Evolutionary conservation across 2,329 filamentous ascomycete genomes (phyloP).

Genomic region (Ascochyta pisi): DNA sequence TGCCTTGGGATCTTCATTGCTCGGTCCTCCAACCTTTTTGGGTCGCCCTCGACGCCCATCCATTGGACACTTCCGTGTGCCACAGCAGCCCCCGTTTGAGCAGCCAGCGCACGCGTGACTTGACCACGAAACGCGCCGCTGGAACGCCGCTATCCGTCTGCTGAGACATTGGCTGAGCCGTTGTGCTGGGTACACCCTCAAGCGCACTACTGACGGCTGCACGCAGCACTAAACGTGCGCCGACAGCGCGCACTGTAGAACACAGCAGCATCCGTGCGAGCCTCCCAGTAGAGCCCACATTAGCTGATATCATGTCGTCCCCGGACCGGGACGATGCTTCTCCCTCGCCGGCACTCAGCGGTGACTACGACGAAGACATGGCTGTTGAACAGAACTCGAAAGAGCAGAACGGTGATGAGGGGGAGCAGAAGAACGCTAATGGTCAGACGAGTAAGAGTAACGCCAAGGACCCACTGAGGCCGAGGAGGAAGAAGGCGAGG

Average conservation of each 20-base stretch:
- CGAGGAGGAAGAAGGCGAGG: constrained; percentile 92
- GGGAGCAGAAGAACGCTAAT: constrained; percentile 41
- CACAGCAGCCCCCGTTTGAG: constrained; percentile 46
- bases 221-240: constrained; percentile 52
- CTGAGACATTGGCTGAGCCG: constrained; percentile 48
- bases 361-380: constrained; percentile 53
- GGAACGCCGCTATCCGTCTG: constrained; percentile 44
- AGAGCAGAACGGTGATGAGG: constrained; percentile 46
- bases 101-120: constrained; percentile 52
- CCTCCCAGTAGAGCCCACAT: constrained; percentile 28
- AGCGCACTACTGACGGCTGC: constrained; percentile 49
- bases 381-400: constrained; percentile 51
- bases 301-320: constrained; percentile 56
- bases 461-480: constrained; percentile 88
- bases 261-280: constrained; percentile 47
- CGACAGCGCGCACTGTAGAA: constrained; percentile 34
- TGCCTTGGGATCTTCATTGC: constrained; percentile 11
- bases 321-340: constrained; percentile 57
- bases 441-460: constrained; percentile 51
- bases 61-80: constrained; percentile 41
- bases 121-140: constrained; percentile 51
- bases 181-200: constrained; percentile 39
- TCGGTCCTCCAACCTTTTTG: constrained; percentile 17
- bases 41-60: constrained; percentile 26
- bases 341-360: constrained; percentile 56